phyloP scores from a whole-genome alignment of 805 yeast species.

The Cyberlindnera veronae region DNA sequence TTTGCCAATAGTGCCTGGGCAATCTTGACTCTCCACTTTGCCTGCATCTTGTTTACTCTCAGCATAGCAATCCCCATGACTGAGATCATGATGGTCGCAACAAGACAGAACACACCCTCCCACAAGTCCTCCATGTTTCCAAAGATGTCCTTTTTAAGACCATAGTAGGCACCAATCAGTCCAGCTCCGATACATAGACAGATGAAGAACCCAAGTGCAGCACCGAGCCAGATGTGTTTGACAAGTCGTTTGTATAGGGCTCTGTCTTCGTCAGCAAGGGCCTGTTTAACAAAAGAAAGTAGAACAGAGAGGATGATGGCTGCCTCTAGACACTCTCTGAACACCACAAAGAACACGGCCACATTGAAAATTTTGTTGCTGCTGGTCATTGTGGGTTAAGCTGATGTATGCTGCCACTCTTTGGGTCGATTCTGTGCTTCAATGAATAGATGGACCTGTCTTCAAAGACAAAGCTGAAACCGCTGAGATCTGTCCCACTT shows the following conservation, averaged over 20 bases:
- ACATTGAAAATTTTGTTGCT: constrained; percentile 31
- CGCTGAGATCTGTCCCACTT: too few species aligned
- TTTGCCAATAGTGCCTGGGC: constrained; percentile 73
- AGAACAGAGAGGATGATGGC: constrained; percentile 86
- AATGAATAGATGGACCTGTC: too few species aligned
- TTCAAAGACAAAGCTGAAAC: too few species aligned
- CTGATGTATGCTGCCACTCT: too few species aligned
- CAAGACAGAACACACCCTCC: constrained; percentile 93
- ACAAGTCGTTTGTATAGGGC: constrained; percentile 57
- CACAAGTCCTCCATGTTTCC: constrained; percentile 85
- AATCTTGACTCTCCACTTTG: constrained; percentile 93
- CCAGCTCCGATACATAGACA: constrained; percentile 89
- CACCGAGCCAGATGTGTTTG: constrained; percentile 88
- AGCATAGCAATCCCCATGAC: constrained; percentile 96
- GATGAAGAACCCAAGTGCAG: constrained; percentile 63
- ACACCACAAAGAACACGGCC: constrained; percentile 78
- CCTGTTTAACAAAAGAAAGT: constrained; percentile 87
- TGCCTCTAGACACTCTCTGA: constrained; percentile 94
- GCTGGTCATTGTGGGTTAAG: constrained; percentile 5
- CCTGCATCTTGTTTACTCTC: constrained; percentile 93
- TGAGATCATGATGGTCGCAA: constrained; percentile 87
- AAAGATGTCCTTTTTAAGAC: constrained; percentile 80
- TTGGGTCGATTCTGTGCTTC: too few species aligned
- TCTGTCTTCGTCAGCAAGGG: constrained; percentile 57
- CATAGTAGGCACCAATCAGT: constrained; percentile 90